Conservation (phyloP, 1,284 basidiomycete genomes). For the Kwoniella shivajii region DNA sequence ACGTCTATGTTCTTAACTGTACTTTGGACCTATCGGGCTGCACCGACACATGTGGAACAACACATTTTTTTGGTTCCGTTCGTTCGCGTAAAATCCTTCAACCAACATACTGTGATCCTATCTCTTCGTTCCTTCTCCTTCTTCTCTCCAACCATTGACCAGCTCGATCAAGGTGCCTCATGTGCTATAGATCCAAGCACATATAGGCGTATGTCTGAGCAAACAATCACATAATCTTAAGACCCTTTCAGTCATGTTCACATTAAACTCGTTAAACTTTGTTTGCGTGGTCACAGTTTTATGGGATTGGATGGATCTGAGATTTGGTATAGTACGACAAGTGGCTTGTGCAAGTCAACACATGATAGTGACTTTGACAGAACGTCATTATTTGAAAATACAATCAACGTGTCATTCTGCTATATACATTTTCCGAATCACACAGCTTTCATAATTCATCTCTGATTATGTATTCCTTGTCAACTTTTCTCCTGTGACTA, state of each 20-base stretch:
- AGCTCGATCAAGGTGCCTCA: conserved; percentile 24
- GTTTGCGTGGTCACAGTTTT: not conserved
- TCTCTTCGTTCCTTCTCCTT: not conserved
- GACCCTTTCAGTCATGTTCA: not conserved
- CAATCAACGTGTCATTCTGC: no score
- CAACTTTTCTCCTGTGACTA: no score
- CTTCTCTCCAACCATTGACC: not conserved
- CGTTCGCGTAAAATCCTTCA: not conserved
- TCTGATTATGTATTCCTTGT: no score
- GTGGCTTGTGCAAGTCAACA: no score
- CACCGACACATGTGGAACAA: no score
- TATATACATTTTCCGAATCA: no score
- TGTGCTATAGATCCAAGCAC: conserved; percentile 16
- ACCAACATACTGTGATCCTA: not conserved
- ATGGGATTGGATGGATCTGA: not conserved
- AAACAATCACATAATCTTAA: not conserved
- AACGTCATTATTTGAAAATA: no score
- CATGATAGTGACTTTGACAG: no score
- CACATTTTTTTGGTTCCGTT: conserved; percentile 7
- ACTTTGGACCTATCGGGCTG: no score
- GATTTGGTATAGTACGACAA: no score
- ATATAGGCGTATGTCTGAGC: conserved; percentile 24
- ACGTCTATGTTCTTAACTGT: no score
- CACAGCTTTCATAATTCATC: no score
- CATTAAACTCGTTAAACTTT: not conserved